Evolutionary conservation across 345 rosid species (phyloP).

Genomic region (Melaleuca quinquenervia): DNA sequence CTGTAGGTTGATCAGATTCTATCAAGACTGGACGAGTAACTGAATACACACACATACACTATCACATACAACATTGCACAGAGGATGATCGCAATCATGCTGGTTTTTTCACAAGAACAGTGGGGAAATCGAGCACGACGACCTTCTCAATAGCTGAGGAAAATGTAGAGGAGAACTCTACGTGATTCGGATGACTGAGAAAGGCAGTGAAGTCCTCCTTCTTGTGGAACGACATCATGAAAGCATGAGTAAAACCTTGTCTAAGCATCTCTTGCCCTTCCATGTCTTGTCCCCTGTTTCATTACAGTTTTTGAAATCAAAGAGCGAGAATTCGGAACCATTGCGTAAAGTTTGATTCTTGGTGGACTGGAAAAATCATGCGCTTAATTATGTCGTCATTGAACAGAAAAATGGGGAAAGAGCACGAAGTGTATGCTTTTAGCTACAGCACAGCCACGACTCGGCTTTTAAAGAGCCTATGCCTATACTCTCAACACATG

Average conservation of each 20-base stretch:
- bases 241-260: constrained; percentile 83
- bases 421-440: background rate
- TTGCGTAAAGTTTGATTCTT: background rate
- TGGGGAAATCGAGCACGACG: constrained; percentile 62
- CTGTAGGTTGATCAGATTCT: background rate
- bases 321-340: background rate
- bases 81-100: background rate
- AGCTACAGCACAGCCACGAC: background rate
- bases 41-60: background rate
- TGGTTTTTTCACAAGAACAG: constrained; percentile 29
- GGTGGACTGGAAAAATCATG: background rate
- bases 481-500: background rate
- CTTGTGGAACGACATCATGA: constrained; percentile 65
- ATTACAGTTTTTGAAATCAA: background rate
- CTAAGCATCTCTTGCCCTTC: constrained; percentile 85
- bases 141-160: constrained; percentile 68
- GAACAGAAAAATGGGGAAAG: background rate
- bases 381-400: background rate
- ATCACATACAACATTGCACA: background rate
- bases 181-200: constrained; percentile 55
- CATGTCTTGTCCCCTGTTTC: constrained; percentile 65
- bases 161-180: constrained; percentile 70
- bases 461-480: background rate
- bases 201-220: constrained; percentile 69
- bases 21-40: background rate